A percentile compares a stretch with the other conserved stretches of the same genome.
phyloP scores from a whole-genome alignment of 1,284 basidiomycete species.

The Ustanciosporium gigantosporum region DNA sequence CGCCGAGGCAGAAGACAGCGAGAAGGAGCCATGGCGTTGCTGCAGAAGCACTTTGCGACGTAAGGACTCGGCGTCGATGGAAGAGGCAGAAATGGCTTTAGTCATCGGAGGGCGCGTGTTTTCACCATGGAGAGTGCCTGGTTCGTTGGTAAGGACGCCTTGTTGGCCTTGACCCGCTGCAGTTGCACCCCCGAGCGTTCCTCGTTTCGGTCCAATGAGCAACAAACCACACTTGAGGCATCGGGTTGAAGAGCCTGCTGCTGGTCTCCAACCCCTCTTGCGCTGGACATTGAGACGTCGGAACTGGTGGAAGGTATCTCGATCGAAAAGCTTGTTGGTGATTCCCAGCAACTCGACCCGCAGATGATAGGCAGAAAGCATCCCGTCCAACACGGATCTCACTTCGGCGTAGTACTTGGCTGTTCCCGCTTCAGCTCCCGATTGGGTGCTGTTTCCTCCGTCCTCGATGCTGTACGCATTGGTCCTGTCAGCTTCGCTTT shows the following conservation, averaged over 20 bases:
- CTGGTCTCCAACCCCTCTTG: constrained; percentile 61
- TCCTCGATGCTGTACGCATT: constrained; percentile 25
- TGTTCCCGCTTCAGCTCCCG: constrained; percentile 3
- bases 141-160: neutral
- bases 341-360: constrained; percentile 90
- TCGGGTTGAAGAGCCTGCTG: constrained; percentile 2
- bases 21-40: constrained; percentile 6
- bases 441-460: too few species aligned
- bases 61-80: neutral
- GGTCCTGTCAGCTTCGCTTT: neutral
- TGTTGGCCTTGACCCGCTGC: neutral
- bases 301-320: constrained; percentile 78
- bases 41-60: neutral
- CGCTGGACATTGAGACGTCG: constrained; percentile 63
- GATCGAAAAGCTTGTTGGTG: constrained; percentile 78
- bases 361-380: constrained; percentile 89
- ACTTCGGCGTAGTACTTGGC: constrained; percentile 78
- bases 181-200: neutral
- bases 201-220: constrained; percentile 15
- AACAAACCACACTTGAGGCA: constrained; percentile 19
- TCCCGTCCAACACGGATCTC: constrained; percentile 82
- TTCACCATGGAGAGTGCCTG: neutral
- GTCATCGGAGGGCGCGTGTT: neutral
- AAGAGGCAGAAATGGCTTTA: neutral
- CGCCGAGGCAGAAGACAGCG: neutral